phyloP scores from a whole-genome alignment of 2,329 filamentous ascomycete genomes.

The Ophiostoma triangulosporum region DNA sequence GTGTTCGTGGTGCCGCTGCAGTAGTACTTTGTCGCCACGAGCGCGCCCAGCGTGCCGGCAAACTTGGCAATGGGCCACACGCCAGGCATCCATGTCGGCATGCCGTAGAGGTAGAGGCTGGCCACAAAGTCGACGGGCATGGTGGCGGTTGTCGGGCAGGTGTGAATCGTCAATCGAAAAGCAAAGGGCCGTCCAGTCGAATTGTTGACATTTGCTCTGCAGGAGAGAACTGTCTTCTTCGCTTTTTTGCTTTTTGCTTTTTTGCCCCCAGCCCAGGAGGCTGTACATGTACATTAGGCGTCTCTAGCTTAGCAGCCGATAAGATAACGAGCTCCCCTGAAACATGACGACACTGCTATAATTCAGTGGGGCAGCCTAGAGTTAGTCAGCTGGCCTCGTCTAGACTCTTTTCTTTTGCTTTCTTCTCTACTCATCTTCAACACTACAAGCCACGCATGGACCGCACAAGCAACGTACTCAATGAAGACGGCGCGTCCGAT shows the following conservation, averaged over 20 bases:
- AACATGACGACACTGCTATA: constrained; percentile 6
- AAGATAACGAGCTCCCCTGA: constrained; percentile 5
- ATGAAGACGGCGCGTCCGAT: constrained; percentile 22
- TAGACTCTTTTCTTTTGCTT: background rate
- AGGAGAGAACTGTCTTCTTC: no score
- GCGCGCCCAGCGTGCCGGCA: constrained; percentile 22
- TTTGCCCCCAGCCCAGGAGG: background rate
- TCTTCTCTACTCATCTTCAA: background rate
- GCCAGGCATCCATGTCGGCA: constrained; percentile 34
- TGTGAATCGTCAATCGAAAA: no score
- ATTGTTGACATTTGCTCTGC: no score
- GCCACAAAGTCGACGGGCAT: constrained; percentile 42
- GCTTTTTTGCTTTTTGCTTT: no score
- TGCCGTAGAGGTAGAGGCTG: constrained; percentile 32
- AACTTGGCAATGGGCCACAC: constrained; percentile 29
- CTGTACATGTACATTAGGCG: background rate
- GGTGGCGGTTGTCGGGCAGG: no score
- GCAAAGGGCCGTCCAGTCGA: no score
- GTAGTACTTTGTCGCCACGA: constrained; percentile 53
- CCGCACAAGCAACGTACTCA: background rate
- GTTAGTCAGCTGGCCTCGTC: background rate
- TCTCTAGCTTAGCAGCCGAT: constrained; percentile 2
- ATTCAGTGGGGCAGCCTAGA: background rate
- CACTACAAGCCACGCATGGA: background rate
- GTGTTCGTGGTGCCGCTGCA: constrained; percentile 61